Base-by-base conservation (phyloP, 805 yeast genomes). In the Wickerhamiella australiensis region DNA sequence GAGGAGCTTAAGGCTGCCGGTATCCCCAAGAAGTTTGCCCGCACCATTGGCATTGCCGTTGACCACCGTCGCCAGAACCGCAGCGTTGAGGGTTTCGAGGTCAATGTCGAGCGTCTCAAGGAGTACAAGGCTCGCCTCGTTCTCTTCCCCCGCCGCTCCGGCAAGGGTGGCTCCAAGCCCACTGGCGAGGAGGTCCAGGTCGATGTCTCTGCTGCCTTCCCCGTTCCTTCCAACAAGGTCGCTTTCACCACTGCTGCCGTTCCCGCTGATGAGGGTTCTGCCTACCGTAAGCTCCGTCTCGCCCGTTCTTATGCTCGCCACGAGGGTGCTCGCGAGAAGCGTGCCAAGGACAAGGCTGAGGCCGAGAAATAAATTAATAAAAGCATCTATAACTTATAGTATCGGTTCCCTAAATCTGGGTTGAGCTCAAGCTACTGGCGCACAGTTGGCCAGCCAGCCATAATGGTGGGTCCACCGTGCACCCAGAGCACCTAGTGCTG, bases 11-110 rank as follows among this genome's bases (percentile, higher is more conserved):
- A 90, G 80, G 96, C 96, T 70, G 96, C 85, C 70, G 96, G 95
- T 68, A 79, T 85, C 67, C 74, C 88, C 66, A 74, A 87, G 61
- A 85, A 87, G 73, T 86, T 85, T 77, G 98, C 98, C 70, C 87
- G 95, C 82, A 83, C 97, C 68, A 73, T 92, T 65, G 98, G 98
- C 74, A 85, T 92, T 68, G 86, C 98, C 65, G 97, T 90, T 68
- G 98, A 92, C 79, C 95, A 85, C 90, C 90, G 98, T 81, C 88
- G 98, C 78, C 90, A 82, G 72, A 92, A 92, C 94, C 88, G 85
- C 79, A 81, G 88, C 66, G 84, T 84, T 66, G 98, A 88, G 78
- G 87, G 84, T 68, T 85, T 87, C 65, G 92, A 90, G 70, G 75
- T 78, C 64, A 92, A 92, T 77, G 96, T 92, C 67, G 85, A 80